Conservation (phyloP, 257 asterid species). For the Solanum chilense region DNA sequence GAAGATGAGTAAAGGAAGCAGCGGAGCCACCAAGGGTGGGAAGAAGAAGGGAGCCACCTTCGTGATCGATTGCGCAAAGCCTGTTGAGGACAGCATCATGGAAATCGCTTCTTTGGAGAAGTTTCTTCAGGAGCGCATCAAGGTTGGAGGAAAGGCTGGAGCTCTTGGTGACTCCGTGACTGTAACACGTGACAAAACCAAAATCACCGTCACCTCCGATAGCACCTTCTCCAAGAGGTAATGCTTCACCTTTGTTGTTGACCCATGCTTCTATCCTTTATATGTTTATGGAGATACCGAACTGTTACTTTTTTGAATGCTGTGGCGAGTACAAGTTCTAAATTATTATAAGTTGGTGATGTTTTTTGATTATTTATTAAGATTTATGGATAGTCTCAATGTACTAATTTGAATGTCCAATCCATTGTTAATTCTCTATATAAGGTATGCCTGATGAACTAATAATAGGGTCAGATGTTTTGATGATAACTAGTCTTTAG, state of each 20-base stretch:
- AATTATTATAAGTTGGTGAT: neutral
- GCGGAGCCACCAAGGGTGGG: constrained; percentile 27
- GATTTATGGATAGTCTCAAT: neutral
- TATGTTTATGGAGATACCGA: neutral
- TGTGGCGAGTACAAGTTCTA: no score
- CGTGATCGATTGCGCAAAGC: constrained; percentile 38
- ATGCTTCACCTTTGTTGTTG: neutral
- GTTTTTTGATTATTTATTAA: neutral
- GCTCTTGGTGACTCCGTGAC: constrained; percentile 38
- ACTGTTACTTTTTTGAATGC: neutral
- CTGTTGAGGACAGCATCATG: constrained; percentile 44
- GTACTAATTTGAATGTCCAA: neutral
- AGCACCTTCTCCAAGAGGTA: constrained; percentile 36
- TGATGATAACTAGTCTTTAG: neutral
- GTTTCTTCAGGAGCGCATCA: constrained; percentile 41
- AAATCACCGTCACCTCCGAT: constrained; percentile 31
- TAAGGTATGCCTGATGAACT: neutral
- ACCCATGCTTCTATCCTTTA: neutral
- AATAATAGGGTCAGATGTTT: neutral
- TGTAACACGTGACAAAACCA: constrained; percentile 30
- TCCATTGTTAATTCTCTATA: neutral
- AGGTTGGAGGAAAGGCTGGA: constrained; percentile 44
- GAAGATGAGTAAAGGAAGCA: constrained; percentile 20
- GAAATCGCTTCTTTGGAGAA: constrained; percentile 38
- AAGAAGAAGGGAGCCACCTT: constrained; percentile 36